Conservation (phyloP, 352 stramenopile genomes). For the Phytophthora pisi region DNA sequence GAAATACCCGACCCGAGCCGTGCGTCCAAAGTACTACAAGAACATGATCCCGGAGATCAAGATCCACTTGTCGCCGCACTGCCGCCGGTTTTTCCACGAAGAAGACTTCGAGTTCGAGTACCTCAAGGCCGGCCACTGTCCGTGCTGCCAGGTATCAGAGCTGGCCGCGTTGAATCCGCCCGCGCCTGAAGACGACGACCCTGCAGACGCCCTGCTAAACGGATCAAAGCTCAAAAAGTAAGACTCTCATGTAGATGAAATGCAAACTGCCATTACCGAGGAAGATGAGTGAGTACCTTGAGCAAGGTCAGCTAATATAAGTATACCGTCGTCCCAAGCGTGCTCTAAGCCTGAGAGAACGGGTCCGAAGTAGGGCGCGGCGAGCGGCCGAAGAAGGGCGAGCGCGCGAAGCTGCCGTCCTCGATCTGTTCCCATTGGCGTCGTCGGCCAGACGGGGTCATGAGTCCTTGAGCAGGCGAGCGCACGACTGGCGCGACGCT, state of each 20-base stretch:
- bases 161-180: slow-evolving; percentile 40
- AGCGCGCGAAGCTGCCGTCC: slow-evolving; percentile 37
- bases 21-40: slow-evolving; percentile 84
- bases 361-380: slow-evolving; percentile 21
- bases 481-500: slow-evolving; percentile 47
- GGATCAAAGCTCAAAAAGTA: slow-evolving; percentile 39
- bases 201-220: slow-evolving; percentile 10
- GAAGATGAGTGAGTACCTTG: slow-evolving; percentile 10
- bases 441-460: slow-evolving; percentile 57
- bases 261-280: slow-evolving; percentile 28
- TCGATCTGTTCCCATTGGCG: slow-evolving; percentile 68
- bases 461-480: slow-evolving; percentile 55
- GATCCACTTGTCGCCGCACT: slow-evolving; percentile 89
- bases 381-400: slow-evolving; percentile 36
- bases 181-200: slow-evolving; percentile 26
- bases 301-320: slow-evolving; percentile 20
- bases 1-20: slow-evolving; percentile 81
- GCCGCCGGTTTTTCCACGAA: slow-evolving; percentile 94
- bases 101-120: slow-evolving; percentile 96
- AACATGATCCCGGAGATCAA: slow-evolving; percentile 94
- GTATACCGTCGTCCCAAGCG: slow-evolving; percentile 33
- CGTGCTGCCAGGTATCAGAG: slow-evolving; percentile 84
- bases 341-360: slow-evolving; percentile 31
- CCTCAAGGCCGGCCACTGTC: slow-evolving; percentile 86
- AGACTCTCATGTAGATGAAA: slow-evolving; percentile 58